Evolutionary conservation across 2,329 filamentous ascomycete species (phyloP), one percentile per base, ranked within the genome.

Genomic region (Ophiocordyceps camponoti-rufipedis): DNA sequence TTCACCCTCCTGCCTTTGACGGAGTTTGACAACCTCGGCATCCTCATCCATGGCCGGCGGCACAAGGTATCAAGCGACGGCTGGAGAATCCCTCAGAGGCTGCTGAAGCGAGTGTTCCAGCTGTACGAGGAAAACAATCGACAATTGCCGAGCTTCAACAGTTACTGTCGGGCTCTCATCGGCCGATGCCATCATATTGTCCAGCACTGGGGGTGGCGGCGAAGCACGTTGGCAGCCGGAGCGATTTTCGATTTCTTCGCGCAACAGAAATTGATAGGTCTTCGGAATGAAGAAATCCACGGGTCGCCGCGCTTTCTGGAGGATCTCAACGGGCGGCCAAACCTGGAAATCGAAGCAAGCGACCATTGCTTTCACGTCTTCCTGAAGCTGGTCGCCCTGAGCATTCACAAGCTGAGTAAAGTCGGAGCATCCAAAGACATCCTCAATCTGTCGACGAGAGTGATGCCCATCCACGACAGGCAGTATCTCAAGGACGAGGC

Each of bases 171-270:
- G 16, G 70, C 74, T 6, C 55, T 79, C 5, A 61, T 81, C 31
- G 66, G 67, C 16, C 71, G 79, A 29, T 82, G 78, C 49, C 71
- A 81, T 53, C 72, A 73, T 54, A 66, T 82, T 10, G 72, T 80
- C 42, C 64, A 71, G 47, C 71, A 77, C 56, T 83, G 79, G 79
- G 75, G 75, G 4, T 82, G 79, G 79, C 65, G 65, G 35, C 73
- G 65, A 48, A 74, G 71, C 51, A 72, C 70, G 42, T 62, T 67
- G 11, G 66, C 81, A 13, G 62, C 81, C 31, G 75, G 77, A 1
- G 64, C 70, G 2, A 70, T 82, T 3, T 82, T 82, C 49, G 78
- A 82, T 57, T 82, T 81, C 54, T 82, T 82, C 51, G 77, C 75
- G 10, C 70, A 71, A 2, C 74, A 77, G 49, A 69, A 73, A 42